A percentile compares a stretch with the other conserved stretches of the same genome.
These are phyloP conservation scores for Antrodiella citrinella DNA, from an alignment of 768 basidiomycete species.

Conservation along the genomic window DNA sequence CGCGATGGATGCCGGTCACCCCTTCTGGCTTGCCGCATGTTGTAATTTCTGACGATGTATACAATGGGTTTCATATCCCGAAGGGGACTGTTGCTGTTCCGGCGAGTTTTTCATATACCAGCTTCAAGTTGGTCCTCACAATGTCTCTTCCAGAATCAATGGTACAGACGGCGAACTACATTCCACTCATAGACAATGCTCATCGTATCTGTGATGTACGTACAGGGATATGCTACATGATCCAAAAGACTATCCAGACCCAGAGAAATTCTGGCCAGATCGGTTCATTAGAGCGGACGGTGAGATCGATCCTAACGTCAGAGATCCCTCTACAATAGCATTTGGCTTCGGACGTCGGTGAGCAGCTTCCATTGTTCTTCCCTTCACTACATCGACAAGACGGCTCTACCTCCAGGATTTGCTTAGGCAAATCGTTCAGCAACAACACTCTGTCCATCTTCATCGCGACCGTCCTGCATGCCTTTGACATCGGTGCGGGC, in stretches of 20 bases:
- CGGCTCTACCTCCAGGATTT: neutral
- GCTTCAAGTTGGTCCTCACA: too few relatives aligned
- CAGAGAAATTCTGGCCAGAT: constrained; percentile 15
- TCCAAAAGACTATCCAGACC: constrained; percentile 12
- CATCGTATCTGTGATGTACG: neutral
- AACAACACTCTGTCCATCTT: too few relatives aligned
- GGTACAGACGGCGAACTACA: too few relatives aligned
- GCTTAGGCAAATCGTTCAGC: neutral
- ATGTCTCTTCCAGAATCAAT: too few relatives aligned
- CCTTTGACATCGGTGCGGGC: too few relatives aligned
- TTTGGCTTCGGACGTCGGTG: constrained; percentile 15
- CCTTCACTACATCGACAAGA: neutral
- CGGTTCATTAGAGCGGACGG: constrained; percentile 7
- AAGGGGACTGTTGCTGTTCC: constrained; percentile 16
- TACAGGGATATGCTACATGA: neutral
- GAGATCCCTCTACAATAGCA: constrained; percentile 1
- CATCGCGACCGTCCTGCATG: too few relatives aligned
- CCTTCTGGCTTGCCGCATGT: neutral
- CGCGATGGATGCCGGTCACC: constrained; percentile 7
- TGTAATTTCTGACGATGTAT: neutral
- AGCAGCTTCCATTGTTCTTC: neutral
- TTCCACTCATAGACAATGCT: neutral
- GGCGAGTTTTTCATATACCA: neutral
- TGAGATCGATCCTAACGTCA: neutral
- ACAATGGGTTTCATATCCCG: constrained; percentile 3